phyloP scores from a whole-genome alignment of 805 yeast species.

The Ogataea paraovalis region DNA sequence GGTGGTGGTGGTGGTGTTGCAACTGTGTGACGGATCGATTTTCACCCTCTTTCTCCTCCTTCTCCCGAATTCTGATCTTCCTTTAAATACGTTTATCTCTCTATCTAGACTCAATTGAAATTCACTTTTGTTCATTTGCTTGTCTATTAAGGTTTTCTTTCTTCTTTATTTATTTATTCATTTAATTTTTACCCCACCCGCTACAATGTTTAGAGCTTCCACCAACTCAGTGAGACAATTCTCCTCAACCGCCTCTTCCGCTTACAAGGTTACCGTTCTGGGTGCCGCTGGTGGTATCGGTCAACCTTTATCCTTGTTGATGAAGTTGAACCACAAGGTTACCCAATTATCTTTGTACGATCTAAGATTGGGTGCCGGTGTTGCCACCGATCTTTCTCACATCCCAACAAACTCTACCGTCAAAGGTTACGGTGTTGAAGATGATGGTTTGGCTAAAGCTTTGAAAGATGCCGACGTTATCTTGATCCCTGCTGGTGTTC shows the following conservation, averaged over 20 bases:
- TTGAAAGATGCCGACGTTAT: conserved; percentile 79
- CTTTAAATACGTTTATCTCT: too few species aligned
- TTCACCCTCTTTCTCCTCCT: too few species aligned
- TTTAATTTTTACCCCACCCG: background rate
- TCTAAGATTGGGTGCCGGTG: conserved; percentile 91
- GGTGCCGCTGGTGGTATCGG: conserved; percentile 97
- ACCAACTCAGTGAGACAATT: conserved; percentile 41
- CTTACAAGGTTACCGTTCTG: conserved; percentile 75
- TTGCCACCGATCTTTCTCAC: conserved; percentile 93
- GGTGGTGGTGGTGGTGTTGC: too few species aligned
- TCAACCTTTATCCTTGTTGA: conserved; percentile 75
- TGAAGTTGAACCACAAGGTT: conserved; percentile 86
- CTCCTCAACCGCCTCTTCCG: conserved; percentile 60
- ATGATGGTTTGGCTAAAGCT: conserved; percentile 64
- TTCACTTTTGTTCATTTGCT: too few species aligned
- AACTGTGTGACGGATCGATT: too few species aligned
- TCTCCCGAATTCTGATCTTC: too few species aligned
- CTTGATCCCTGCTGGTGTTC: conserved; percentile 95
- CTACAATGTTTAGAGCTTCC: conserved; percentile 49
- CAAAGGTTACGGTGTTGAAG: conserved; percentile 82
- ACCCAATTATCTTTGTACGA: conserved; percentile 85
- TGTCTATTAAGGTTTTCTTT: too few species aligned
- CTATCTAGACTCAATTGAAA: too few species aligned
- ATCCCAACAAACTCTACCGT: conserved; percentile 89
- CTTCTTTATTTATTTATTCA: background rate